Evolutionary conservation across 257 asterid genomes (phyloP).

Genomic region (Gynochthodes officinalis): DNA sequence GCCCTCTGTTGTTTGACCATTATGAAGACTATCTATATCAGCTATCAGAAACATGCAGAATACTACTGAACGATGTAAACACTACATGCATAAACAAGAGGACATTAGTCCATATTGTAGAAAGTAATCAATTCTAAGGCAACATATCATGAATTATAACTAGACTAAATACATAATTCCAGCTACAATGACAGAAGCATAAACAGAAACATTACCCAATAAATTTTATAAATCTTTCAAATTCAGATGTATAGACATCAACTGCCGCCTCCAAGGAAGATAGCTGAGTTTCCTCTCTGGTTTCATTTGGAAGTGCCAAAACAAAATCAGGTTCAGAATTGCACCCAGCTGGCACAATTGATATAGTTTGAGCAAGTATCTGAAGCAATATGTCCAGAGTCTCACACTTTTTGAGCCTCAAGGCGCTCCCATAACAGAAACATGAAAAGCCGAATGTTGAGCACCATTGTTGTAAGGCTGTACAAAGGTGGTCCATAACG

Average conservation of each 20-base stretch:
- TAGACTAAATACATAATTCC: neutral
- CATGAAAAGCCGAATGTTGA: slow-evolving; percentile 57
- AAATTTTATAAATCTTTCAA: slow-evolving; percentile 74
- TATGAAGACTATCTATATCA: neutral
- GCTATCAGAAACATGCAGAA: neutral
- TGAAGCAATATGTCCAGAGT: slow-evolving; percentile 15
- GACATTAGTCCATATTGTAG: neutral
- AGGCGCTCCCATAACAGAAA: slow-evolving; percentile 63
- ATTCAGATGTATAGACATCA: slow-evolving; percentile 68
- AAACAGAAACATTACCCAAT: slow-evolving; percentile 56
- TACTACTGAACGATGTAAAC: neutral
- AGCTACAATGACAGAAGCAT: slow-evolving; percentile 2
- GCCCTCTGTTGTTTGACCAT: neutral
- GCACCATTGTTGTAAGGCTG: slow-evolving; percentile 80
- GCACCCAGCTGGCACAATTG: neutral
- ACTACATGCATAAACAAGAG: neutral
- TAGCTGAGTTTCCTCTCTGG: slow-evolving; percentile 61
- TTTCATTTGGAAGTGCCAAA: slow-evolving; percentile 24
- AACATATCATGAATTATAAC: neutral
- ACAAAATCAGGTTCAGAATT: slow-evolving; percentile 6
- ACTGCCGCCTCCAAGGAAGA: slow-evolving; percentile 69
- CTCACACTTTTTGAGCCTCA: slow-evolving; percentile 63
- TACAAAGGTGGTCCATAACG: slow-evolving; percentile 96
- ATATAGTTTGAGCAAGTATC: neutral
- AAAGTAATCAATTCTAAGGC: neutral